These are phyloP conservation scores for Trichosporon sp. DNA, from an alignment of 1,284 basidiomycete genomes.

Conservation along the genomic window DNA sequence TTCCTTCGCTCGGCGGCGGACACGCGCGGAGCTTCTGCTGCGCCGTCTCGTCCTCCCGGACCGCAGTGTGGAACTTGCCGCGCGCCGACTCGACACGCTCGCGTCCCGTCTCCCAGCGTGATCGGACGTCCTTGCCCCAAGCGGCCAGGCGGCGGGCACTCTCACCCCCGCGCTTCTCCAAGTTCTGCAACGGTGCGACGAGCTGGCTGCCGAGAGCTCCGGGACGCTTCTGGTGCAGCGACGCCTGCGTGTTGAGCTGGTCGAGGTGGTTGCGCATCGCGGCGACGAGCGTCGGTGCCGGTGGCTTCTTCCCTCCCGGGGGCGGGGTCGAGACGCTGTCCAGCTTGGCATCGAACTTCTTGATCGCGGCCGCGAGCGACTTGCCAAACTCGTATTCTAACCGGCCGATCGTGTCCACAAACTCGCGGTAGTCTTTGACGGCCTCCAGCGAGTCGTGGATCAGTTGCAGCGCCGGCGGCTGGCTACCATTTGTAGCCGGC, in stretches of 20 bases:
- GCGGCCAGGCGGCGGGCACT: conserved; percentile 22
- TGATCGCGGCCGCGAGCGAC: conserved; percentile 28
- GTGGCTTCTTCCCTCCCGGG: conserved; percentile 27
- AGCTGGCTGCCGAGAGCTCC: conserved; percentile 29
- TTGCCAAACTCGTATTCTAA: conserved; percentile 34
- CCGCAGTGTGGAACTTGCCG: conserved; percentile 28
- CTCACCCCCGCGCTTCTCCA: conserved; percentile 32
- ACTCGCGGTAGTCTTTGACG: conserved; percentile 35
- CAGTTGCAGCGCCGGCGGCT: conserved; percentile 23
- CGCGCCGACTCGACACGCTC: conserved; percentile 33
- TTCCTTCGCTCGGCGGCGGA: conserved; percentile 20
- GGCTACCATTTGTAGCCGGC: conserved; percentile 11
- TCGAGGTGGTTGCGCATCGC: conserved; percentile 30
- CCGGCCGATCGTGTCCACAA: conserved; percentile 32
- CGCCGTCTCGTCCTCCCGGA: conserved; percentile 27
- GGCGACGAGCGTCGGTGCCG: conserved; percentile 23
- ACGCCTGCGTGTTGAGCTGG: conserved; percentile 27
- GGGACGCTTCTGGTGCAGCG: conserved; percentile 31
- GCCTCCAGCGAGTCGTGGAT: conserved; percentile 33
- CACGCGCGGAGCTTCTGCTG: conserved; percentile 23
- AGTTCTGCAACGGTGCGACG: conserved; percentile 26
- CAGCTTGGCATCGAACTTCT: conserved; percentile 31
- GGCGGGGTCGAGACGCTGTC: conserved; percentile 19
- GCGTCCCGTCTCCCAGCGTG: conserved; percentile 30
- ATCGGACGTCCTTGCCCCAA: conserved; percentile 33